A percentile compares a stretch with the other conserved stretches of the same genome.
These are phyloP conservation scores for Lentinula detonsa DNA, from an alignment of 768 basidiomycete genomes.

Conservation along the genomic window DNA sequence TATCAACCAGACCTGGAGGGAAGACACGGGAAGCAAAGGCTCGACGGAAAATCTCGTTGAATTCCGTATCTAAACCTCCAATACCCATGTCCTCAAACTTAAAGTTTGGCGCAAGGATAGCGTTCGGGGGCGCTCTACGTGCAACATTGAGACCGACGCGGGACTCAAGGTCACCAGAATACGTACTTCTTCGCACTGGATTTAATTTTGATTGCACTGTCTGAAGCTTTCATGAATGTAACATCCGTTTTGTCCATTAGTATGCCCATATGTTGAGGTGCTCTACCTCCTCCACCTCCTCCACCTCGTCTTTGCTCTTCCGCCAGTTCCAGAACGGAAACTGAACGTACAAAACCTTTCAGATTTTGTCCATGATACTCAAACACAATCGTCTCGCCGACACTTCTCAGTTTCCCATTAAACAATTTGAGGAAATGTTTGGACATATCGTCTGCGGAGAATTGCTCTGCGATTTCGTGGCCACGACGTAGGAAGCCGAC, in stretches of 20 bases:
- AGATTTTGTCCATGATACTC: conserved; percentile 86
- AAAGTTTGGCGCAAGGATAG: conserved; percentile 96
- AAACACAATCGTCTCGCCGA: conserved; percentile 69
- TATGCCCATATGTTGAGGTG: conserved; percentile 51
- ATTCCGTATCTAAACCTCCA: conserved; percentile 93
- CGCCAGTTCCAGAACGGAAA: conserved; percentile 56
- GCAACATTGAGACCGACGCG: background rate
- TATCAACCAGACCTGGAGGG: conserved; percentile 93
- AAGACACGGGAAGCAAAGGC: conserved; percentile 99
- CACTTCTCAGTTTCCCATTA: conserved; percentile 62
- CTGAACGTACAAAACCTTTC: conserved; percentile 58
- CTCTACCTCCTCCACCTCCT: conserved; percentile 17
- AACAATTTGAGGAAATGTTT: conserved; percentile 70
- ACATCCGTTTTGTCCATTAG: conserved; percentile 91
- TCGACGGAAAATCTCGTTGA: conserved; percentile 94
- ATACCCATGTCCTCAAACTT: conserved; percentile 99
- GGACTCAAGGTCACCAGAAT: background rate
- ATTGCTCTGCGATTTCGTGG: conserved; percentile 57
- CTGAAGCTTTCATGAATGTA: conserved; percentile 77
- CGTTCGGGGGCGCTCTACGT: conserved; percentile 79
- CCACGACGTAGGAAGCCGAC: conserved; percentile 55
- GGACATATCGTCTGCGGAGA: conserved; percentile 83
- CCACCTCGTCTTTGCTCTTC: conserved; percentile 49
- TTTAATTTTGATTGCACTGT: conserved; percentile 84
- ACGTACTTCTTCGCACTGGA: conserved; percentile 83